Percentiles rank a stretch among this genome's conserved stretches.
phyloP scores from a whole-genome alignment of 176 grass and related monocot genomes.

The Dactylis glomerata region DNA sequence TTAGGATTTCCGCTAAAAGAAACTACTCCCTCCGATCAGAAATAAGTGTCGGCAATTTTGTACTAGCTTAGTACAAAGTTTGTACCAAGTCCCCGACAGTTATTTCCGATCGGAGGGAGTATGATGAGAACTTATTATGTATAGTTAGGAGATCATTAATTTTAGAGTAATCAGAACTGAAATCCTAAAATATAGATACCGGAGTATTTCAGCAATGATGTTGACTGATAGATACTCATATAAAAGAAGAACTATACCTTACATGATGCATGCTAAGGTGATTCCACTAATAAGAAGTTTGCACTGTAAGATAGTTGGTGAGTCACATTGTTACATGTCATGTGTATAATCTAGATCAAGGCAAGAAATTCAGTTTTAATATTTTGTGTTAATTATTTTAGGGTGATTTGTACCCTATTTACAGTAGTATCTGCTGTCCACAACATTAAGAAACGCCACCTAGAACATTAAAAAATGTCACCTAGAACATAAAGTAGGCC shows the following conservation, averaged over 20 bases:
- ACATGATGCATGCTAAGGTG: background rate
- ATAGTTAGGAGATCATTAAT: background rate
- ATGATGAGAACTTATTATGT: background rate
- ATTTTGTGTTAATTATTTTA: background rate
- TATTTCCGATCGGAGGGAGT: too few relatives aligned
- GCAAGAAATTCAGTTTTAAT: background rate
- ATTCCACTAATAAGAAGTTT: background rate
- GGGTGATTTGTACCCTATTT: constrained; percentile 8
- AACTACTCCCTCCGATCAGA: too few relatives aligned
- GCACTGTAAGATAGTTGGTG: background rate
- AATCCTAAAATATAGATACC: background rate
- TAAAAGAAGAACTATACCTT: background rate
- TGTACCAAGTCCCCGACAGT: too few relatives aligned
- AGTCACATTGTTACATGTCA: background rate
- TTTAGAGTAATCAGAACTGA: background rate
- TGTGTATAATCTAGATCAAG: constrained; percentile 1
- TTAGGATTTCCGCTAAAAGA: background rate
- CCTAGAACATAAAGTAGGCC: constrained; percentile 9
- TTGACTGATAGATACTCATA: background rate
- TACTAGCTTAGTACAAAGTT: too few relatives aligned
- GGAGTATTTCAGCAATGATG: background rate
- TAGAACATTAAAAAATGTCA: background rate
- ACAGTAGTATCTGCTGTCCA: background rate
- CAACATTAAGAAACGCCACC: background rate
- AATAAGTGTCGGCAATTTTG: too few relatives aligned